Conservation (phyloP, 768 basidiomycete species). For the Naganishia randhawae region DNA sequence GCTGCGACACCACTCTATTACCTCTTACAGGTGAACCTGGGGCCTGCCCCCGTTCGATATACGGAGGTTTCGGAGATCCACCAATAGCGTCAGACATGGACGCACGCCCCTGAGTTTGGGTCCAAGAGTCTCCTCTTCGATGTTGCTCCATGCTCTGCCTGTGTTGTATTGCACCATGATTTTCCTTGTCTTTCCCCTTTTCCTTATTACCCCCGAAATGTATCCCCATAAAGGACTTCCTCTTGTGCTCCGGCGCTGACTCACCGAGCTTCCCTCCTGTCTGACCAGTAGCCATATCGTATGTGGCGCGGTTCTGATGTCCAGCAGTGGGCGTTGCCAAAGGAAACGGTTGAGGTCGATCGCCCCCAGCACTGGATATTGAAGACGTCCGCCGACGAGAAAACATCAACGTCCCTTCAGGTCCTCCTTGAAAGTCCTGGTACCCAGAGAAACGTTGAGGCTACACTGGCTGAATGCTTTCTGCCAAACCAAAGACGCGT, state of each 20-base stretch:
- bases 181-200: not conserved
- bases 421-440: no score
- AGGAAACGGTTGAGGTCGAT: not conserved
- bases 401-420: no score
- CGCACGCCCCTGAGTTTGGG: not conserved
- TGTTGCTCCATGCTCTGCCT: constrained; percentile 14
- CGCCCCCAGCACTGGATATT: not conserved
- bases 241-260: not conserved
- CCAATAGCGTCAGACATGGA: not conserved
- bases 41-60: not conserved
- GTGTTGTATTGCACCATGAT: not conserved
- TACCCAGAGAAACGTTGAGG: no score
- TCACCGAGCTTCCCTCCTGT: not conserved
- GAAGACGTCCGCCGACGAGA: constrained; percentile 12
- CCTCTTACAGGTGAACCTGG: not conserved
- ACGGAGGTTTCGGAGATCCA: not conserved
- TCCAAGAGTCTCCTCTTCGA: not conserved
- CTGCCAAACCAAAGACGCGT: not conserved
- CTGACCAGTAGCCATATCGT: not conserved
- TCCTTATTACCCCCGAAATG: constrained; percentile 23
- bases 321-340: not conserved
- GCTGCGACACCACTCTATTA: constrained; percentile 1
- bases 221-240: constrained; percentile 26
- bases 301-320: not conserved
- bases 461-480: not conserved